Base-by-base conservation (phyloP, 2,329 filamentous ascomycete species). In the Ambrosiella xylebori region DNA sequence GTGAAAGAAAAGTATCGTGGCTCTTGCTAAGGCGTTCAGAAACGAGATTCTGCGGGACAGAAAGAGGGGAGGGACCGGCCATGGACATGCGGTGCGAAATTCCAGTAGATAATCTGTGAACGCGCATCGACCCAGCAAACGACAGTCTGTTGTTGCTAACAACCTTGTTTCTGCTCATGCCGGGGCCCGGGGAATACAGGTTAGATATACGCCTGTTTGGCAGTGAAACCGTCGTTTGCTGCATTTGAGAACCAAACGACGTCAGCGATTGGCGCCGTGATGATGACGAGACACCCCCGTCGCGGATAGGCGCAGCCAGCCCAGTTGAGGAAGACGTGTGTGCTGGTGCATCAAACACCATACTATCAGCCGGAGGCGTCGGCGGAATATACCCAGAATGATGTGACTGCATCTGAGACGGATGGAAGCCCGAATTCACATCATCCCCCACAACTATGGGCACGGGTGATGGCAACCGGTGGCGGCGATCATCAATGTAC, bases 1-100 rank as follows among this genome's bases (percentile, higher is more conserved):
- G 86, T 6, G 90, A 93, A 57, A 98, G 74, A 66, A 97, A 95
- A 7, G 80, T 81, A 71, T 97, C 90, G 71, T 96, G 89, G 55
- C 83, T 86, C 54, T 79, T 75, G 65, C 82, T 85, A 54, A 97
- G 78, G 64, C 84, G 84, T 68, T 90, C 86, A 1, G 90, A 95
- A 39, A 93, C 87, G 61, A 96, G 76, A 65, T 86, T 85, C 61
- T 82, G 79, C 62, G 82, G 80, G 62, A 78, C 77, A 39, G 77
- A 77, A 41, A 61, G 45, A 40, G 77, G 72, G 45, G 83, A 80
- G 37, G 81, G 81, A 38, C 81, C 81, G n/a, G 78, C 81, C 65
- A 88, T 79, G 40, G 88, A 94, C 63, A 91, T 75, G 56, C 88
- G 81, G 69, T 94, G 88, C 19, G 88, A 76, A 68, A 79, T 74